A percentile compares a stretch with the other conserved stretches of the same genome.
These are phyloP conservation scores for Penicillium sp. DNA, from an alignment of 2,329 filamentous ascomycete species.

Conservation along the genomic window DNA sequence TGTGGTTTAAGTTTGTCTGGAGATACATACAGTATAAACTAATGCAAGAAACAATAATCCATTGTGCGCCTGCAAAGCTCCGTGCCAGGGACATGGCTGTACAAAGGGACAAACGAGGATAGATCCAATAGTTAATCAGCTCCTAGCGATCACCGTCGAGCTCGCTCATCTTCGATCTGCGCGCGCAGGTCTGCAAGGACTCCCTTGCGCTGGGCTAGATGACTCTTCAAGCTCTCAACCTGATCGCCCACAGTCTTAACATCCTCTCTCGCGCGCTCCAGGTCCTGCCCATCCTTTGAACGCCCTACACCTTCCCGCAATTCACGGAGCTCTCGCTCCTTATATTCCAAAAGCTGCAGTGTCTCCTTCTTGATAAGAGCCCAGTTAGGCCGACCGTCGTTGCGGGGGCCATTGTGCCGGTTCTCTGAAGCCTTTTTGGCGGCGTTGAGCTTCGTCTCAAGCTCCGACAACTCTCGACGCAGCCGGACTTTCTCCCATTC, in stretches of 20 bases:
- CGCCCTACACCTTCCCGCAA: slow-evolving; percentile 58
- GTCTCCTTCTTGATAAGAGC: slow-evolving; percentile 90
- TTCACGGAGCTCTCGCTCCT: slow-evolving; percentile 69
- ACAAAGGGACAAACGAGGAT: slow-evolving; percentile 19
- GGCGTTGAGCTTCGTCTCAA: slow-evolving; percentile 80
- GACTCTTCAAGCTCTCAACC: slow-evolving; percentile 80
- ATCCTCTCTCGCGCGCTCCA: slow-evolving; percentile 79
- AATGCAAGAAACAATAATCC: slow-evolving; percentile 16
- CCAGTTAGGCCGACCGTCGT: slow-evolving; percentile 72
- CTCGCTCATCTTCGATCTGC: slow-evolving; percentile 84
- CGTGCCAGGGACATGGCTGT: slow-evolving; percentile 33
- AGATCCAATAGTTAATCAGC: background rate
- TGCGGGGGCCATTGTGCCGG: slow-evolving; percentile 51
- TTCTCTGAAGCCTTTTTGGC: slow-evolving; percentile 70
- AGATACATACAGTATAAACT: background rate
- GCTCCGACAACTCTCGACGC: slow-evolving; percentile 83
- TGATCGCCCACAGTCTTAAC: slow-evolving; percentile 88
- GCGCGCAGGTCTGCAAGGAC: slow-evolving; percentile 69
- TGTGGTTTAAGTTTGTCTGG: background rate
- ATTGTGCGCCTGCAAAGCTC: slow-evolving; percentile 33
- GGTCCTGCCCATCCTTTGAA: slow-evolving; percentile 61
- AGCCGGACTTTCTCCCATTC: slow-evolving; percentile 97
- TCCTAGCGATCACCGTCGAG: slow-evolving; percentile 36
- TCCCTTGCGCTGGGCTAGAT: slow-evolving; percentile 71
- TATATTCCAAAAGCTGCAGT: slow-evolving; percentile 92